A percentile compares a stretch with the other conserved stretches of the same genome.
phyloP scores from a whole-genome alignment of 371 early-diverging fungal species.

The Mucor irregularis region DNA sequence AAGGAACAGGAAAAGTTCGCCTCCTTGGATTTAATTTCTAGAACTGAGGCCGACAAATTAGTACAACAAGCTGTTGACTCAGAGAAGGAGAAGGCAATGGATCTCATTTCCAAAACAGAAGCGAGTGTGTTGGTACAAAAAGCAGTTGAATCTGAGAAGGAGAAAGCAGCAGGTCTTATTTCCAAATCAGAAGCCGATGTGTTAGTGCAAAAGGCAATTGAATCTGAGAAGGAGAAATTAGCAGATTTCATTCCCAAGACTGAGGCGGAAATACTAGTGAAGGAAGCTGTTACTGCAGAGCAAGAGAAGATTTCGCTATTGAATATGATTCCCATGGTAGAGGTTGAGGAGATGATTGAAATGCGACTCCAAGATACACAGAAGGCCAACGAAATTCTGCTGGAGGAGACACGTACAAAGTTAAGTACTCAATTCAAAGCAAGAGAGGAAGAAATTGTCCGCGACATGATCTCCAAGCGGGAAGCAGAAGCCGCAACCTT shows the following conservation, averaged over 20 bases:
- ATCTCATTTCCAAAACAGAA: neutral
- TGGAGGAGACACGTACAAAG: neutral
- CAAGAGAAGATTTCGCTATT: neutral
- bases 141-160: neutral
- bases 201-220: neutral
- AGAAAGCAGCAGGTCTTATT: neutral
- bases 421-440: neutral
- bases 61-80: neutral
- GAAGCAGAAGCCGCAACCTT: slow-evolving; percentile 14
- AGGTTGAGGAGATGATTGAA: no score
- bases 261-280: neutral
- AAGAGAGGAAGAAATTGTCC: neutral
- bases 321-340: neutral
- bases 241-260: neutral
- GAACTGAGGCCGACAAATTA: no score
- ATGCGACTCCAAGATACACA: no score
- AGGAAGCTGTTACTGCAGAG: neutral
- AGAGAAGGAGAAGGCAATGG: neutral
- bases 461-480: slow-evolving; percentile 13
- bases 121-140: neutral
- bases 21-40: no score
- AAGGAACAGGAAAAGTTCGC: neutral
- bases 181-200: neutral
- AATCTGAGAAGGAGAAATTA: neutral
- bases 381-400: neutral